These are phyloP conservation scores for Balakata baccata DNA, from an alignment of 345 rosid species.

Conservation along the genomic window DNA sequence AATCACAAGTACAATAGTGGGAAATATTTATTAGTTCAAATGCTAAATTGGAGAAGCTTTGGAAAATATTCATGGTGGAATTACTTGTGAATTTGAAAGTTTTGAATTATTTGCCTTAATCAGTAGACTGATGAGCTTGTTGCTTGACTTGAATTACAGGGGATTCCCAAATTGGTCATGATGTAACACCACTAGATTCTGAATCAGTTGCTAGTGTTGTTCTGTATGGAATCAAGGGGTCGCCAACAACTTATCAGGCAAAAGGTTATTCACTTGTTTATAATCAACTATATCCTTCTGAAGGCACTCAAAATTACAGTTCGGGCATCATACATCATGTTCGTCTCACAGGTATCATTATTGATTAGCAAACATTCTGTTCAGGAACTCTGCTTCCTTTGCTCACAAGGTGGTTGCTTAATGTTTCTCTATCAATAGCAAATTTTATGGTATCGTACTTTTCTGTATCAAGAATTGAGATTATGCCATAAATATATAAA, in stretches of 20 bases:
- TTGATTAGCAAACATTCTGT: not conserved
- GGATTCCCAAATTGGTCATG: conserved; percentile 54
- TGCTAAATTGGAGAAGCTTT: not conserved
- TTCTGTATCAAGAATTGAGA: not conserved
- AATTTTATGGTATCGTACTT: not conserved
- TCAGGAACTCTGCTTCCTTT: not conserved
- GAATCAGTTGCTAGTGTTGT: conserved; percentile 55
- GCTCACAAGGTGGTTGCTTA: not conserved
- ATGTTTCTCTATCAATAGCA: not conserved
- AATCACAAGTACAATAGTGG: not conserved
- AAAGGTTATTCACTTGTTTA: conserved; percentile 59
- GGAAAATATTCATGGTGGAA: not conserved
- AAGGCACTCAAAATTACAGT: conserved; percentile 57
- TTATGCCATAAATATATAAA: not conserved
- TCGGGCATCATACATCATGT: conserved; percentile 92
- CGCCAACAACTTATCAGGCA: conserved; percentile 29
- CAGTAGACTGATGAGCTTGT: not conserved
- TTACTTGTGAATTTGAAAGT: not conserved
- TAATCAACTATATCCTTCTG: conserved; percentile 52
- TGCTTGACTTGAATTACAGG: conserved; percentile 36
- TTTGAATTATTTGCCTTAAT: conserved; percentile 2
- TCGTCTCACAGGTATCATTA: conserved; percentile 49
- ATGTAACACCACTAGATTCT: conserved; percentile 50
- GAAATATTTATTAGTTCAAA: not conserved
- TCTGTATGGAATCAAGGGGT: conserved; percentile 41